A percentile compares a stretch with the other conserved stretches of the same genome.
Evolutionary conservation across 23 red algal species (phyloP).

Genomic region (Gracilaria gracilis): DNA sequence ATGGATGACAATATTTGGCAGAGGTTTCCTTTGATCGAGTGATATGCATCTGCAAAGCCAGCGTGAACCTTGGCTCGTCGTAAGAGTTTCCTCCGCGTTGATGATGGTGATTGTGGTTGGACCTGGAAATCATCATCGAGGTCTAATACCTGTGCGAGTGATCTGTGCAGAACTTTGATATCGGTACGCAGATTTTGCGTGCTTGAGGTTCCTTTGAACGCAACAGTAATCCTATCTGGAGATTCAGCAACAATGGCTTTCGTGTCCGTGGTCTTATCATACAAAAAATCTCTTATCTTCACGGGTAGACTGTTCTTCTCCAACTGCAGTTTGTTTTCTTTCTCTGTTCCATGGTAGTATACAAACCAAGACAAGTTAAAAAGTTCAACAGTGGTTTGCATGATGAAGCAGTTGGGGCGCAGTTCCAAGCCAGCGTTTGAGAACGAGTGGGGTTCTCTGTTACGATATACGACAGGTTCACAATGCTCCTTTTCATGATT

Average conservation of each 20-base stretch:
- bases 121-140: not conserved
- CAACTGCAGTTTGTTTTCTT: constrained; percentile 30
- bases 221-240: constrained; percentile 77
- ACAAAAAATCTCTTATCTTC: constrained; percentile 52
- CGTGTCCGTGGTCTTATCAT: constrained; percentile 67
- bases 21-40: constrained; percentile 60
- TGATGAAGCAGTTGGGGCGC: constrained; percentile 63
- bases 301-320: constrained; percentile 25
- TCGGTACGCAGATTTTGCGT: constrained; percentile 74
- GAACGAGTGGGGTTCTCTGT: constrained; percentile 43
- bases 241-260: constrained; percentile 78
- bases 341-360: constrained; percentile 73
- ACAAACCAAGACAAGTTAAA: constrained; percentile 90
- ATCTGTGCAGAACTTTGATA: constrained; percentile 58
- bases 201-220: constrained; percentile 82
- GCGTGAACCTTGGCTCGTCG: constrained; percentile 70
- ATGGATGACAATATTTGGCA: constrained; percentile 30
- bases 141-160: constrained; percentile 16
- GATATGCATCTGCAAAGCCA: constrained; percentile 80
- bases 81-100: not conserved
- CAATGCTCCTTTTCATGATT: constrained; percentile 1
- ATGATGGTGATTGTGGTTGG: not conserved
- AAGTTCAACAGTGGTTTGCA: constrained; percentile 71
- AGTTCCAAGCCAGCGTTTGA: constrained; percentile 19
- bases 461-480: constrained; percentile 45